phyloP scores from a whole-genome alignment of 805 yeast genomes.

The Pichia insulana region DNA sequence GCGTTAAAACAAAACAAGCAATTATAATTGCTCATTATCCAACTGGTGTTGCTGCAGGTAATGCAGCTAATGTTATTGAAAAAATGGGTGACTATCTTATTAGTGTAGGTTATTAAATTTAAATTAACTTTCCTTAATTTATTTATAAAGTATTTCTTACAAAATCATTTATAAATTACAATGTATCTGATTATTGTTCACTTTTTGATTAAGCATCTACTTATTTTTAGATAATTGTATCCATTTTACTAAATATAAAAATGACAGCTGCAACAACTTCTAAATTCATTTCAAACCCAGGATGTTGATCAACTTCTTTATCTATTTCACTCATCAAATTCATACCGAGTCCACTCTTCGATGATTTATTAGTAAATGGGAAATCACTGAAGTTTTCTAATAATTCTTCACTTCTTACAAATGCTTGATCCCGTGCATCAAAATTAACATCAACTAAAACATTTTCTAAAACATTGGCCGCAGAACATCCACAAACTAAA shows the following conservation, averaged over 20 bases:
- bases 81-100: conserved; percentile 93
- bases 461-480: conserved; percentile 94
- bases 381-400: conserved; percentile 72
- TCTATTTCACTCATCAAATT: conserved; percentile 48
- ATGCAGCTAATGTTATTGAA: conserved; percentile 90
- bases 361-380: conserved; percentile 56
- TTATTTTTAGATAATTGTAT: conserved; percentile 57
- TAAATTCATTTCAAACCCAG: conserved; percentile 53
- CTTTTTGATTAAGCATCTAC: no score
- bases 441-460: conserved; percentile 68
- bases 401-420: conserved; percentile 89
- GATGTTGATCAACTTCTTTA: conserved; percentile 42
- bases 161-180: no score
- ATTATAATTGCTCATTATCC: conserved; percentile 92
- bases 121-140: not conserved
- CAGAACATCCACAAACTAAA: conserved; percentile 81
- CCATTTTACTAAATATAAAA: conserved; percentile 86
- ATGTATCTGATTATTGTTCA: not conserved
- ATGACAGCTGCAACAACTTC: conserved; percentile 92
- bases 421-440: conserved; percentile 86
- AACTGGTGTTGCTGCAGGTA: conserved; percentile 84
- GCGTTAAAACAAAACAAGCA: conserved; percentile 91
- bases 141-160: no score
- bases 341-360: conserved; percentile 61
- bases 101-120: conserved; percentile 62